These are phyloP conservation scores for Globisporangium okanoganense DNA, from an alignment of 352 stramenopile species.

Conservation along the genomic window DNA sequence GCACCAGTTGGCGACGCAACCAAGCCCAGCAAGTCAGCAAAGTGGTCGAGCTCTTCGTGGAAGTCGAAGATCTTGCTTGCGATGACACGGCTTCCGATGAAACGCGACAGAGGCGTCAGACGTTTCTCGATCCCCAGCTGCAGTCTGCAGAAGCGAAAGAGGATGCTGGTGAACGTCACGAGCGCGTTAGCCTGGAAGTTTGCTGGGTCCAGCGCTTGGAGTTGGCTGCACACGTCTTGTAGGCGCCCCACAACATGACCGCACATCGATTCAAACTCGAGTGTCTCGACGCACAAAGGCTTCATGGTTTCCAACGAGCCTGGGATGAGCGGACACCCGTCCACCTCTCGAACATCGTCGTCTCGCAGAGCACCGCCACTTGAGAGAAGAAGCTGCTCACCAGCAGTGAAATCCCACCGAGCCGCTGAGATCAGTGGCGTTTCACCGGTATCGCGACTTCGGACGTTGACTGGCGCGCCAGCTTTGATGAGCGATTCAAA, in stretches of 20 bases:
- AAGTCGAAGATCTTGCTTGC: not conserved
- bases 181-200: not conserved
- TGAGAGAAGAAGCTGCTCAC: not conserved
- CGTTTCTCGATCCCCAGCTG: not conserved
- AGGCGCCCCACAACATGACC: not conserved
- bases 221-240: not conserved
- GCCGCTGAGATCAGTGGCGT: not conserved
- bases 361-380: too few species aligned
- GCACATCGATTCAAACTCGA: not conserved
- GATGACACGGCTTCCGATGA: not conserved
- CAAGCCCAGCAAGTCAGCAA: not conserved
- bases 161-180: not conserved
- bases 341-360: not conserved
- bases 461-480: not conserved
- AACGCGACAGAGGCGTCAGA: not conserved
- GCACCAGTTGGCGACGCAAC: not conserved
- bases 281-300: not conserved
- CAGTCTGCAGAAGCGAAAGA: not conserved
- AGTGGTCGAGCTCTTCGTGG: not conserved
- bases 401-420: not conserved
- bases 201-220: not conserved
- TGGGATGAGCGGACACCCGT: not conserved
- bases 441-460: not conserved
- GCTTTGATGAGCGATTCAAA: not conserved
- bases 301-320: not conserved